Base-by-base conservation (phyloP, 176 grass and related monocot genomes). In the Zizania latifolia region DNA sequence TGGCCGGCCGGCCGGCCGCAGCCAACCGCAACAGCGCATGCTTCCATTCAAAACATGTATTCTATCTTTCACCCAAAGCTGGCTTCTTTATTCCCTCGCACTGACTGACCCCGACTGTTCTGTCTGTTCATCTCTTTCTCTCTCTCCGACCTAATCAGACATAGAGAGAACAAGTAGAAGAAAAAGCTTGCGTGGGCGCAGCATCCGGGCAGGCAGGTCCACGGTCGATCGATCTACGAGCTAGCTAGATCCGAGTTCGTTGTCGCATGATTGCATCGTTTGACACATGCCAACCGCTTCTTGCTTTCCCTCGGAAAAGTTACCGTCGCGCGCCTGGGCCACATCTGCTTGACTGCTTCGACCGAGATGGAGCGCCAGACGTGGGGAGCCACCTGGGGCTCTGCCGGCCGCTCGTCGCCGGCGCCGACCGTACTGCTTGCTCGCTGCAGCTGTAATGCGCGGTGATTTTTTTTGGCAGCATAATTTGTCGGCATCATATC, bases 251-350 rank as follows among this genome's bases (percentile, higher is more conserved):
- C n/a, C n/a, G n/a, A n/a, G n/a, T n/a, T n/a, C n/a, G 36, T 72
- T 58, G 78, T 50, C 72, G n/a, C 78, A 65, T 87, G 65, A 82
- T 87, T 58, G 58, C 46, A 6, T 15, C 62, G 1, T 45, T 65
- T 74, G 68, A 46, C 75, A 50, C 62, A 59, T 57, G 50, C 58
- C n/a, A 16, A 2, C 46, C n/a, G n/a, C n/a, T 53, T 9, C 8
- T 11, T 28, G 12, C 72, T 85, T 85, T 31, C 39, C 11, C 50
- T 24, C n/a, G 44, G 10, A 50, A 86, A 71, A 45, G 35, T 0
- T 26, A 50, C 62, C 39, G 39, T 10, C n/a, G n/a, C n/a, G n/a
- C 2, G 33, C 32, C 32, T 38, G 43, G 30, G 57, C 78, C 68
- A 55, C 27, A 33, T 24, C 19, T 51, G 76, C 23, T 63, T 29